Evolutionary conservation across 352 stramenopile species (phyloP).

Genomic region (Globisporangium spinosum): DNA sequence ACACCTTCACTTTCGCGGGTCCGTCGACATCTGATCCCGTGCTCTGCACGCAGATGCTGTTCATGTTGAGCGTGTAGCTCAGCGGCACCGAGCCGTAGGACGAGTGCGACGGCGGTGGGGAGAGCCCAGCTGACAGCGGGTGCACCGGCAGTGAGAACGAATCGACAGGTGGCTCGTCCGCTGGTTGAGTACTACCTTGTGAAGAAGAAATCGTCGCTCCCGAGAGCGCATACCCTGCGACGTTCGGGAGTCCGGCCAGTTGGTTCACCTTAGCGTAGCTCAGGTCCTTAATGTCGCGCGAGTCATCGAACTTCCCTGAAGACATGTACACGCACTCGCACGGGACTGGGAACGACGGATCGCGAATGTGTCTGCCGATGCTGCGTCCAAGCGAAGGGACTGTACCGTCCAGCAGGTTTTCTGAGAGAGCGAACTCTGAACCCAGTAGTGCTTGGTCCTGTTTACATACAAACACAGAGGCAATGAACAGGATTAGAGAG

Average conservation of each 20-base stretch:
- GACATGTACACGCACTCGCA: slow-evolving; percentile 17
- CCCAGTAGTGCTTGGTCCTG: slow-evolving; percentile 19
- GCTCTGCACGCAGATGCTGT: slow-evolving; percentile 21
- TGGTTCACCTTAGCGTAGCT: slow-evolving; percentile 23
- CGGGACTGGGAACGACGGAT: slow-evolving; percentile 19
- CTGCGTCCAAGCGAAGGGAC: slow-evolving; percentile 19
- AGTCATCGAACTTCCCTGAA: slow-evolving; percentile 14
- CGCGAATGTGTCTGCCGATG: slow-evolving; percentile 19
- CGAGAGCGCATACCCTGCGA: slow-evolving; percentile 16
- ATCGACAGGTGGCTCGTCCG: slow-evolving; percentile 1
- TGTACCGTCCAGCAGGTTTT: slow-evolving; percentile 8
- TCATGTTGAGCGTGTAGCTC: slow-evolving; percentile 19
- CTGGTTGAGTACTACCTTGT: slow-evolving; percentile 3
- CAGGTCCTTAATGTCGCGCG: slow-evolving; percentile 17
- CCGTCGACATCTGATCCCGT: slow-evolving; percentile 17
- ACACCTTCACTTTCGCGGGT: slow-evolving; percentile 21
- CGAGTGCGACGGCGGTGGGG: slow-evolving; percentile 14
- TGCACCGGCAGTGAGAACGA: not conserved
- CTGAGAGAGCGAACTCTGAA: slow-evolving; percentile 17
- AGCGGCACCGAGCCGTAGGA: slow-evolving; percentile 20
- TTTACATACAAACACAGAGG: not conserved
- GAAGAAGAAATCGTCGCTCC: slow-evolving; percentile 13
- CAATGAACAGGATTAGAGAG: not conserved
- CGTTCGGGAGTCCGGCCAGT: slow-evolving; percentile 7
- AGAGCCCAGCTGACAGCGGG: not conserved